phyloP scores from a whole-genome alignment of 352 stramenopile genomes.

The Phytophthora citrophthora region DNA sequence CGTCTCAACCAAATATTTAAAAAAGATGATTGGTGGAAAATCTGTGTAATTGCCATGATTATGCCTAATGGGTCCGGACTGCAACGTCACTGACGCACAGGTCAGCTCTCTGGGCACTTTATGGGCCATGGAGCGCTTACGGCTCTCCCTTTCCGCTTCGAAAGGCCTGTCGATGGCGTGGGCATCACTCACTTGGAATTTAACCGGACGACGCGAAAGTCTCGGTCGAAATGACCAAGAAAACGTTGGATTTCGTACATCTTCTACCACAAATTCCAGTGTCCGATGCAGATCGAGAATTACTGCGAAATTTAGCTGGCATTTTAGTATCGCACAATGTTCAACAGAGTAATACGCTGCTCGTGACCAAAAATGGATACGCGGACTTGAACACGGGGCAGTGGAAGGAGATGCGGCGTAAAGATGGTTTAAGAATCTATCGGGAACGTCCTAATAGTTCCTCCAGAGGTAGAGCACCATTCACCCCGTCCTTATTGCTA shows the following conservation, averaged over 20 bases:
- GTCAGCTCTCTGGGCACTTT: too few relatives aligned
- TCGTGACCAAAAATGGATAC: conserved; percentile 37
- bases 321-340: conserved; percentile 36
- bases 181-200: conserved; percentile 9
- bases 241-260: conserved; percentile 1
- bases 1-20: too few relatives aligned
- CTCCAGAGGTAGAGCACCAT: neutral
- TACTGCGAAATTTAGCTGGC: conserved; percentile 30
- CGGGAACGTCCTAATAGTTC: conserved; percentile 18
- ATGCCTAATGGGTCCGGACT: conserved; percentile 2
- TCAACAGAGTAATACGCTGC: conserved; percentile 36
- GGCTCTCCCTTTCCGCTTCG: conserved; percentile 8
- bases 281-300: conserved; percentile 14
- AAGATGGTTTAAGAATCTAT: conserved; percentile 36
- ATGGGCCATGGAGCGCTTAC: neutral
- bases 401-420: conserved; percentile 43
- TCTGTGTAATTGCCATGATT: neutral
- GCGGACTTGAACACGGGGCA: conserved; percentile 15
- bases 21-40: too few relatives aligned
- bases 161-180: conserved; percentile 1
- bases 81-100: too few relatives aligned
- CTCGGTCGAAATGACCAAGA: conserved; percentile 2
- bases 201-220: neutral
- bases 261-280: conserved; percentile 18
- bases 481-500: conserved; percentile 48